Conservation (phyloP, 345 rosid species). For the Trapa incisa region DNA sequence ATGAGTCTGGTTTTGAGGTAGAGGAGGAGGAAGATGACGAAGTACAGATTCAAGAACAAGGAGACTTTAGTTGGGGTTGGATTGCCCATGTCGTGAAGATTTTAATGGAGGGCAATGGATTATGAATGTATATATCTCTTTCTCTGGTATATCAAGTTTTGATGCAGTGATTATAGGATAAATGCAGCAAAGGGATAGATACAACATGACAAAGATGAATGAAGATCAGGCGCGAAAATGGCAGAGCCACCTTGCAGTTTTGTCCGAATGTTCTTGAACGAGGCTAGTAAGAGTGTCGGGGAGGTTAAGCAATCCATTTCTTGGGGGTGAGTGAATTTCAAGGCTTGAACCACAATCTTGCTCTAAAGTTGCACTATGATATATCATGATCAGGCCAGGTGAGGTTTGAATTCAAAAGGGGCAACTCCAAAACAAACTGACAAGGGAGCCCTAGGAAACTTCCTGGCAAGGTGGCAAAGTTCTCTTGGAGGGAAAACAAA, state of each 20-base stretch:
- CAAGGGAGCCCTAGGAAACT: conserved; percentile 23
- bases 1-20: conserved; percentile 15
- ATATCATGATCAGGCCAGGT: background rate
- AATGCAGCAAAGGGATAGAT: too few relatives aligned
- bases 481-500: background rate
- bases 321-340: background rate
- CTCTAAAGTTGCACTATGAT: background rate
- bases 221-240: background rate
- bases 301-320: background rate
- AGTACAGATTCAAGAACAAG: conserved; percentile 42
- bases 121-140: background rate
- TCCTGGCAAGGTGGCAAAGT: conserved; percentile 13
- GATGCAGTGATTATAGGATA: background rate
- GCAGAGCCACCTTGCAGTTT: background rate
- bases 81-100: background rate
- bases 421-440: conserved; percentile 6
- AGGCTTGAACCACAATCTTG: background rate
- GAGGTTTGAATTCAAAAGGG: background rate
- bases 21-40: conserved; percentile 31
- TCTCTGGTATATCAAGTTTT: background rate
- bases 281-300: background rate
- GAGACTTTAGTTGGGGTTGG: conserved; percentile 16
- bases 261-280: background rate
- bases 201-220: background rate
- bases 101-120: background rate